Percentiles rank a stretch among this genome's conserved stretches.
Conservation (phyloP, 805 yeast genomes). For the Barnettozyma siamensis region DNA sequence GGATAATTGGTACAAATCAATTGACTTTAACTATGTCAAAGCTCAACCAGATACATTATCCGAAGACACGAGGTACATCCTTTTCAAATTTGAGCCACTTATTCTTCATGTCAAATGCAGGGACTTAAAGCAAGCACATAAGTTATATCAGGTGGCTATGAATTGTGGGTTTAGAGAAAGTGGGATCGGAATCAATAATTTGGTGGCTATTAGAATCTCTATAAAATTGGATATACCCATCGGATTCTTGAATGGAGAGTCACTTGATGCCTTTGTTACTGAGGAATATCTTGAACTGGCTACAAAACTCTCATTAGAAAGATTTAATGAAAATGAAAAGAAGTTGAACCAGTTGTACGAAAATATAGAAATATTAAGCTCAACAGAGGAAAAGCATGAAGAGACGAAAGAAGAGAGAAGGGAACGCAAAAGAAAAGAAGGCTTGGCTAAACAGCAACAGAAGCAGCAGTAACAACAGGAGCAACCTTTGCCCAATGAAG, state of each 20-base stretch:
- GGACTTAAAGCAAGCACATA: constrained; percentile 49
- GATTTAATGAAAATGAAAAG: constrained; percentile 60
- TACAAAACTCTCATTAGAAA: constrained; percentile 49
- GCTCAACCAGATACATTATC: constrained; percentile 3
- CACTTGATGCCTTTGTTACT: constrained; percentile 37
- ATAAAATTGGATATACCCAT: constrained; percentile 74
- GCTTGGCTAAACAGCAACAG: constrained; percentile 23
- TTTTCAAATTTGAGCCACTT: constrained; percentile 81
- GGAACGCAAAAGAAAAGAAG: constrained; percentile 48
- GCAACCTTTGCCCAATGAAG: constrained; percentile 1
- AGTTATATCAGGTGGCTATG: constrained; percentile 66
- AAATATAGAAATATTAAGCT: constrained; percentile 33
- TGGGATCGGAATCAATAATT: constrained; percentile 74
- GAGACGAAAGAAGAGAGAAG: constrained; percentile 58
- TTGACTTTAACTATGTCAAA: constrained; percentile 16
- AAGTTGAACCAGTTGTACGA: constrained; percentile 46
- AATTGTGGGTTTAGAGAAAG: constrained; percentile 82
- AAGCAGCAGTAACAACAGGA: constrained; percentile 3
- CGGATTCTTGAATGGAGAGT: constrained; percentile 41
- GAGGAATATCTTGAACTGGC: constrained; percentile 45
- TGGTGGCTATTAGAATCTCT: constrained; percentile 74
- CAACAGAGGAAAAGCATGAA: constrained; percentile 6
- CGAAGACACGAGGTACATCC: constrained; percentile 44
- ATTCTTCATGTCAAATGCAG: constrained; percentile 81
- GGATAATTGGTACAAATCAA: constrained; percentile 40